Conservation (phyloP, 2,329 filamentous ascomycete genomes). For the Plenodomus tracheiphilus region DNA sequence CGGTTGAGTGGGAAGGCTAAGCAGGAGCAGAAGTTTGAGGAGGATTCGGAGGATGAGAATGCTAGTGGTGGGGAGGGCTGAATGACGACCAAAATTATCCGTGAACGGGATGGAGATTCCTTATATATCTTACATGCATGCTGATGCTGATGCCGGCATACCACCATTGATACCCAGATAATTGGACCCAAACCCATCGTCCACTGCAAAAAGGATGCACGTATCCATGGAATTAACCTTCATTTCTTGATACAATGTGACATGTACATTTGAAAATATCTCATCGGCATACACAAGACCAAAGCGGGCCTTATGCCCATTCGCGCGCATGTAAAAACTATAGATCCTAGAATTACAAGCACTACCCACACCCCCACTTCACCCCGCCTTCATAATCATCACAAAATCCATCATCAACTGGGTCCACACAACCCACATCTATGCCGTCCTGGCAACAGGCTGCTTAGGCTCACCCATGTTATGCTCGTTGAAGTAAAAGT, state of each 20-base stretch:
- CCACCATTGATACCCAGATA: background rate
- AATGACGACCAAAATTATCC: no score
- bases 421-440: slow-evolving; percentile 8
- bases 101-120: no score
- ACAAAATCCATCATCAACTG: slow-evolving; percentile 4
- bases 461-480: slow-evolving; percentile 47
- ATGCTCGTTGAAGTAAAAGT: slow-evolving; percentile 69
- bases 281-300: background rate
- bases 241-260: background rate
- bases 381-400: background rate
- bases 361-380: background rate
- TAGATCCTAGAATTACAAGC: slow-evolving; percentile 32
- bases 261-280: background rate
- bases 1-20: slow-evolving; percentile 31
- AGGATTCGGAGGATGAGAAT: slow-evolving; percentile 43
- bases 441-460: slow-evolving; percentile 40
- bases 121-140: no score
- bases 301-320: background rate
- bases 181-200: no score
- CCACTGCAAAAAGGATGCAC: no score
- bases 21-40: slow-evolving; percentile 30
- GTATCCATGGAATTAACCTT: no score
- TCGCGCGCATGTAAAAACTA: slow-evolving; percentile 16
- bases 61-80: slow-evolving; percentile 40
- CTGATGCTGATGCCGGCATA: no score